These are phyloP conservation scores for Pelargonium fulgidum DNA, from an alignment of 441 rosid species.

Conservation along the genomic window DNA sequence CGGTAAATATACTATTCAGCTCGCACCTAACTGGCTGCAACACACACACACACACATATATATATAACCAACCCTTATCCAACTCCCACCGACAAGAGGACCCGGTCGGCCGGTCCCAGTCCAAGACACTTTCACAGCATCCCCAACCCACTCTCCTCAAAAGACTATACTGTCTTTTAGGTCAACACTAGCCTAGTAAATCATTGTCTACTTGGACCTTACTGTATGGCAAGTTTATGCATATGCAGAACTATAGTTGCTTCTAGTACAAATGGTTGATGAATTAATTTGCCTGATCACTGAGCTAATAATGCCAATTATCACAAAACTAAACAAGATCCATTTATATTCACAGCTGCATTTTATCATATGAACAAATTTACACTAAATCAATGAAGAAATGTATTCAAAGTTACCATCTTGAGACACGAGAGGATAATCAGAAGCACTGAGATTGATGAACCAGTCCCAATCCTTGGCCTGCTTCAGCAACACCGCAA, in stretches of 20 bases:
- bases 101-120: too few relatives aligned
- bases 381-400: too few relatives aligned
- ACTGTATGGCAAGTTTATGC: neutral
- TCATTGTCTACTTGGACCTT: neutral
- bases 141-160: neutral
- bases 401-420: slow-evolving; percentile 45
- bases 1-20: neutral
- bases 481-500: slow-evolving; percentile 61
- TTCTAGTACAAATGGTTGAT: neutral
- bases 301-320: too few relatives aligned
- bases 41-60: too few relatives aligned
- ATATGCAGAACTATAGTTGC: neutral
- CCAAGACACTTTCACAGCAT: neutral
- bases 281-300: too few relatives aligned
- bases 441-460: too few relatives aligned
- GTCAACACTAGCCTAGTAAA: neutral
- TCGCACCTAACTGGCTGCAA: neutral
- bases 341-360: too few relatives aligned
- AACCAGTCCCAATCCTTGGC: slow-evolving; percentile 54
- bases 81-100: neutral
- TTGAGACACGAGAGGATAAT: slow-evolving; percentile 85
- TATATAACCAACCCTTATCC: slow-evolving; percentile 4
- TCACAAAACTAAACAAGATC: too few relatives aligned
- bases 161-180: neutral
- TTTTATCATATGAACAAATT: too few relatives aligned